phyloP scores from a whole-genome alignment of 495 filamentous ascomycete genomes.

The Amphirosellinia nigrospora region DNA sequence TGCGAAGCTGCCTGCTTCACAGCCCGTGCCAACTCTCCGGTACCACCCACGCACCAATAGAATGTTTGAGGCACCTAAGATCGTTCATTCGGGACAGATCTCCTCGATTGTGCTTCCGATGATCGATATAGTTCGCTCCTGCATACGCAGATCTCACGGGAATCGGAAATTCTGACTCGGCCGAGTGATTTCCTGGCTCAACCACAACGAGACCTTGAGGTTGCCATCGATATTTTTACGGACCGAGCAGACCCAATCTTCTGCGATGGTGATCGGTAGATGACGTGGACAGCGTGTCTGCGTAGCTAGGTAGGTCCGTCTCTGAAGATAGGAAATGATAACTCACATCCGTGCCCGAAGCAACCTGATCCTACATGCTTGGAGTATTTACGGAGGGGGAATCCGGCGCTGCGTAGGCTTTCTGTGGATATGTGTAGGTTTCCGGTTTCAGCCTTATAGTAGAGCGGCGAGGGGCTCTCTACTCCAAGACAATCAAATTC shows the following conservation, averaged over 20 bases:
- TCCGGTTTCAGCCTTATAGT: conserved; percentile 23
- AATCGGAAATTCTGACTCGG: background rate
- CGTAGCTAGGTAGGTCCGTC: conserved; percentile 11
- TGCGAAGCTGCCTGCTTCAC: conserved; percentile 1
- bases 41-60: conserved; percentile 1
- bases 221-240: background rate
- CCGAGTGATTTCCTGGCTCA: conserved; percentile 1
- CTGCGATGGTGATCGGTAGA: background rate
- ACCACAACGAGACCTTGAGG: background rate
- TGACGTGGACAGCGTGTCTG: conserved; percentile 25
- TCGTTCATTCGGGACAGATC: background rate
- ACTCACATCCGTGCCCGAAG: conserved; percentile 26
- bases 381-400: background rate
- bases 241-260: background rate
- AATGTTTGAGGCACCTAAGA: background rate
- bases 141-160: background rate
- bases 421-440: background rate
- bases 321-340: conserved; percentile 20
- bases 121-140: background rate
- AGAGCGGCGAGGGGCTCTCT: background rate
- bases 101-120: background rate
- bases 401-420: background rate
- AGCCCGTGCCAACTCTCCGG: conserved; percentile 11
- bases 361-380: conserved; percentile 15
- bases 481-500: conserved; percentile 17